phyloP scores from a whole-genome alignment of 192 early-diverging fungal genomes.

The Jimgerdemannia flammicorona region DNA sequence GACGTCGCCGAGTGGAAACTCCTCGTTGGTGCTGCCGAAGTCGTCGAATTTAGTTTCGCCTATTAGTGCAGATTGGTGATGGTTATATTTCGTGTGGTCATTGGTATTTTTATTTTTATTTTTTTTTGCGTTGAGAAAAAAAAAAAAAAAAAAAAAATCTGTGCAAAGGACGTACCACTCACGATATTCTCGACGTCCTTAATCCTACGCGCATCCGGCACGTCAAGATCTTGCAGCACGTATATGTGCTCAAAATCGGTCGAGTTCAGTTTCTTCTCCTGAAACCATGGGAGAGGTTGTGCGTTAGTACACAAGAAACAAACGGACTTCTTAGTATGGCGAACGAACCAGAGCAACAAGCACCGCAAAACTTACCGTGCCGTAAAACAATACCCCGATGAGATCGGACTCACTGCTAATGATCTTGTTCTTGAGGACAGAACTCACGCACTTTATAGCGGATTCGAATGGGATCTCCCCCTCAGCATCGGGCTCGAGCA shows the following conservation, averaged over 20 bases:
- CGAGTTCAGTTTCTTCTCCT: conserved; percentile 47
- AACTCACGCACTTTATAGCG: conserved; percentile 32
- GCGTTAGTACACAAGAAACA: neutral
- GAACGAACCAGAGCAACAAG: neutral
- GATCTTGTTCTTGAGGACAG: conserved; percentile 39
- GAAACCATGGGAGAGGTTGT: neutral
- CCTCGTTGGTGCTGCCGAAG: conserved; percentile 42
- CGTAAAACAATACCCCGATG: conserved; percentile 42
- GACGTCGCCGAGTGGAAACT: conserved; percentile 56
- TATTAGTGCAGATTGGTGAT: conserved; percentile 1
- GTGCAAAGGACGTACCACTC: conserved; percentile 34
- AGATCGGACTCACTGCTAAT: conserved; percentile 34
- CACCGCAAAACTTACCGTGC: conserved; percentile 34
- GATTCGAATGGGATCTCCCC: conserved; percentile 37
- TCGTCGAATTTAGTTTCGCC: conserved; percentile 37
- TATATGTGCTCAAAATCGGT: conserved; percentile 55
- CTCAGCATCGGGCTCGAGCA: conserved; percentile 31
- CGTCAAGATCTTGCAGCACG: conserved; percentile 56
- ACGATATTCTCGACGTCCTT: conserved; percentile 52
- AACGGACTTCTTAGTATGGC: neutral
- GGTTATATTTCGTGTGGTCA: no score
- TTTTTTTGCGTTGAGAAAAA: neutral
- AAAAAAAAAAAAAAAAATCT: neutral
- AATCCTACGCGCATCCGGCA: conserved; percentile 56
- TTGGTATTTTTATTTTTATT: no score